A percentile compares a stretch with the other conserved stretches of the same genome.
These are phyloP conservation scores for Pleurozium schreberi DNA, from an alignment of 225 moss, liverwort and hornwort genomes.

Conservation along the genomic window DNA sequence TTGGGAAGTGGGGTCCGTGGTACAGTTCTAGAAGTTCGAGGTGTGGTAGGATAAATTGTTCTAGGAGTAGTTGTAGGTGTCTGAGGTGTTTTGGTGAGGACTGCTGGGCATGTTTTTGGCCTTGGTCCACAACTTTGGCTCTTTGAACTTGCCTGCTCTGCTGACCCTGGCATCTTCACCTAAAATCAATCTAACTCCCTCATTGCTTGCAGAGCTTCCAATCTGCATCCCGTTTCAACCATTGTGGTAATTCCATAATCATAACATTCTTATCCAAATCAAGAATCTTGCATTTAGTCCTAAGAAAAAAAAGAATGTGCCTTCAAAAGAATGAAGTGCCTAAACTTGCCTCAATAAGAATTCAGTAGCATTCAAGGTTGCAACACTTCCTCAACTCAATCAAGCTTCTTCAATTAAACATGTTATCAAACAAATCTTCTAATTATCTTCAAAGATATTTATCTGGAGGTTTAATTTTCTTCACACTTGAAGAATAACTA, in stretches of 20 bases:
- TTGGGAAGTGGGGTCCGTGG: background rate
- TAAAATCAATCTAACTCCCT: background rate
- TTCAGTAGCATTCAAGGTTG: background rate
- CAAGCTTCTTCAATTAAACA: background rate
- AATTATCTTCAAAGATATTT: too few species aligned
- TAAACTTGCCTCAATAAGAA: too few species aligned
- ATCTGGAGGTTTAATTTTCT: background rate
- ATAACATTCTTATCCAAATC: background rate
- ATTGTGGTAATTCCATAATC: background rate
- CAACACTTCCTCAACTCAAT: background rate
- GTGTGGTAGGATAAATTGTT: background rate
- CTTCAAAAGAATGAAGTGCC: background rate
- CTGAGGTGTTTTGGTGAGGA: background rate
- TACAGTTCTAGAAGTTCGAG: background rate
- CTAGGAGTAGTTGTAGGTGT: background rate
- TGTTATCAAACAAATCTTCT: background rate
- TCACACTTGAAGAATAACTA: background rate
- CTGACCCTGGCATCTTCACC: background rate
- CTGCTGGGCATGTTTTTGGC: constrained; percentile 18
- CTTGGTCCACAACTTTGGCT: background rate
- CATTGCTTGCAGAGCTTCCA: background rate
- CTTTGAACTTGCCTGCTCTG: background rate
- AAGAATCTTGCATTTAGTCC: rapidly evolving
- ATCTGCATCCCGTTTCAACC: background rate
- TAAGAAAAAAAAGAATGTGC: background rate